phyloP scores from a whole-genome alignment of 164 flowering plant genomes.

The Stephania japonica region DNA sequence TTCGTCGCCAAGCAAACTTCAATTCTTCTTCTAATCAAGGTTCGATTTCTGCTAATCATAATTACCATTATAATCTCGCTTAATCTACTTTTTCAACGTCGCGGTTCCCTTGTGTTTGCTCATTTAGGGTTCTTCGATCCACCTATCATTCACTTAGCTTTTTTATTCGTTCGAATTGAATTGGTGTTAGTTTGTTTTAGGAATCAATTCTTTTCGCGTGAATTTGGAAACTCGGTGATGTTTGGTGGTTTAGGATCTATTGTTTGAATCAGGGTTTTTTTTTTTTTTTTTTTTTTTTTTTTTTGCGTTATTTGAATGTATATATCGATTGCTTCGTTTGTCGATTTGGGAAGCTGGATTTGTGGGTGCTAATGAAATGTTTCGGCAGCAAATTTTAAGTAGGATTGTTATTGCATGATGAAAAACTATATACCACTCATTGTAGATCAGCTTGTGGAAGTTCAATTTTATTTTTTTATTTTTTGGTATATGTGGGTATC shows the following conservation, averaged over 20 bases:
- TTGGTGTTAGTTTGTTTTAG: too few relatives aligned
- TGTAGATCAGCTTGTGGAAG: too few relatives aligned
- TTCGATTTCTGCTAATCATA: background rate
- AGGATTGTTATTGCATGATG: too few relatives aligned
- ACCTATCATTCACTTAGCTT: too few relatives aligned
- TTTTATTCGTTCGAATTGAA: too few relatives aligned
- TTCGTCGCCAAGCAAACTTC: constrained; percentile 3
- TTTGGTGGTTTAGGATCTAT: background rate
- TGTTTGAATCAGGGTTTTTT: background rate
- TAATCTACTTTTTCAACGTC: background rate
- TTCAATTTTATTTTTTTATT: too few relatives aligned
- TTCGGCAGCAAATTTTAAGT: too few relatives aligned
- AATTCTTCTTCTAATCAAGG: background rate
- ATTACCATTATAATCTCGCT: background rate
- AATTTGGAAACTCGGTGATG: too few relatives aligned
- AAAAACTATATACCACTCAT: too few relatives aligned
- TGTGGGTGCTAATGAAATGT: background rate
- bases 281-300: background rate
- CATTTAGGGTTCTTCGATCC: background rate
- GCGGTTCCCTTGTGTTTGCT: background rate
- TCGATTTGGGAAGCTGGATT: background rate
- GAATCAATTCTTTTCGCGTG: too few relatives aligned
- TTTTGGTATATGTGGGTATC: too few relatives aligned
- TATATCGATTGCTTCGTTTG: background rate
- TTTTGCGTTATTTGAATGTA: background rate